Evolutionary conservation across 1,139 yeast genomes (phyloP), one percentile per base, ranked within the genome.

Genomic region (Geotrichum klebahnii): DNA sequence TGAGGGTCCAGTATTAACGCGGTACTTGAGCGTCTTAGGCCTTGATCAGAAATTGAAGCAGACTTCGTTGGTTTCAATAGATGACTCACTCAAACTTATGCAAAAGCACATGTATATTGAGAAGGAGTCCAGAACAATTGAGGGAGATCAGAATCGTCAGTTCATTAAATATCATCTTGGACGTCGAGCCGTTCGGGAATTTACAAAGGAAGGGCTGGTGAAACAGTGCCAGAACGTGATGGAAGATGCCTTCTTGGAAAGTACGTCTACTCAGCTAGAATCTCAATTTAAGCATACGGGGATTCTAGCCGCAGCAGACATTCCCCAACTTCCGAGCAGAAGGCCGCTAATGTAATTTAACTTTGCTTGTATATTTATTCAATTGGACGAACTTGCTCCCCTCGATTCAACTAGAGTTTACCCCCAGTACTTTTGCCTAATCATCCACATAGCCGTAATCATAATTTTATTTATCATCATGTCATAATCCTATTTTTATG

Each of bases 161-260:
- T 48, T 45, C 29, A 32, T 48, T 29, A 44, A 29, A 14, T 51
- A 51, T 29, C 24, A 32, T 24, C 45, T 51, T 12, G 54, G 54
- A n/a, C 37, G 46, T 17, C 35, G 54, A 5, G 46, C 54, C 3
- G 17, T 42, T 8, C 44, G 51, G 5, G 54, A 51, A 41, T 51
- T 51, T 38, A 40, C 51, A 2, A 35, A 31, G 22, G 51, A 51
- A 19, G 23, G 46, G n/a, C 19, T 51, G 16, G 9, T 48, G 32
- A 42, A 37, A 12, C 38, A 44, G 22, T 44, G 48, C 19, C 24
- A 31, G 29, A 19, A 5, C 6, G 29, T 51, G 6, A 39, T 51
- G 42, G 38, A 37, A 29, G 44, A 44, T 12, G 6, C 16, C 5
- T 51, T 39, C 24, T 32, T 37, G 6, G 51, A 47, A n/a, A 37